These are phyloP conservation scores for Hemisphaericaspora xylofermentans DNA, from an alignment of 1,139 yeast genomes.

Conservation along the genomic window DNA sequence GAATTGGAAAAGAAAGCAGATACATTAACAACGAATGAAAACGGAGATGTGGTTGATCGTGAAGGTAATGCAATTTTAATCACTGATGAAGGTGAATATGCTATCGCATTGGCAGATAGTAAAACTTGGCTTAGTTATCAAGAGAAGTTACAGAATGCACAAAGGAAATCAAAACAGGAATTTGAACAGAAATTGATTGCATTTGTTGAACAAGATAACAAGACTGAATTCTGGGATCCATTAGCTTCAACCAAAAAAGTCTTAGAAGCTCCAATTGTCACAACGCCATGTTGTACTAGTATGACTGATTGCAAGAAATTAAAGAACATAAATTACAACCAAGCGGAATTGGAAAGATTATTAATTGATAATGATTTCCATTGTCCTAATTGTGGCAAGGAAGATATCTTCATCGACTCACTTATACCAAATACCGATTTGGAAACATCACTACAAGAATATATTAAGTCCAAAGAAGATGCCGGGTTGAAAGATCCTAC, in stretches of 20 bases:
- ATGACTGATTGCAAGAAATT: constrained; percentile 56
- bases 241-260: constrained; percentile 63
- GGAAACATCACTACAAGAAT: constrained; percentile 53
- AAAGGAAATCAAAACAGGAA: constrained; percentile 47
- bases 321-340: constrained; percentile 40
- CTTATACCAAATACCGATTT: constrained; percentile 60
- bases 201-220: constrained; percentile 44
- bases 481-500: constrained; percentile 42
- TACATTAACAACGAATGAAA: constrained; percentile 40
- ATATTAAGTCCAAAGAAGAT: constrained; percentile 46
- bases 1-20: constrained; percentile 57
- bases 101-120: constrained; percentile 89
- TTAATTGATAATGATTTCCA: constrained; percentile 82
- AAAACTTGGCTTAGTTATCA: constrained; percentile 90
- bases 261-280: constrained; percentile 67
- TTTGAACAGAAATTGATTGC: constrained; percentile 37
- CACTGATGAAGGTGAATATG: constrained; percentile 93
- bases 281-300: constrained; percentile 76
- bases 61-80: constrained; percentile 76
- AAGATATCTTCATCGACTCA: constrained; percentile 75
- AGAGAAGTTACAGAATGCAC: constrained; percentile 58
- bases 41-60: constrained; percentile 54
- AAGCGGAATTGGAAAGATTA: constrained; percentile 58
- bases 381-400: constrained; percentile 82
- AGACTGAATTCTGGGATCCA: constrained; percentile 49